phyloP scores from a whole-genome alignment of 2,329 filamentous ascomycete species.

The Orbilia oligospora region DNA sequence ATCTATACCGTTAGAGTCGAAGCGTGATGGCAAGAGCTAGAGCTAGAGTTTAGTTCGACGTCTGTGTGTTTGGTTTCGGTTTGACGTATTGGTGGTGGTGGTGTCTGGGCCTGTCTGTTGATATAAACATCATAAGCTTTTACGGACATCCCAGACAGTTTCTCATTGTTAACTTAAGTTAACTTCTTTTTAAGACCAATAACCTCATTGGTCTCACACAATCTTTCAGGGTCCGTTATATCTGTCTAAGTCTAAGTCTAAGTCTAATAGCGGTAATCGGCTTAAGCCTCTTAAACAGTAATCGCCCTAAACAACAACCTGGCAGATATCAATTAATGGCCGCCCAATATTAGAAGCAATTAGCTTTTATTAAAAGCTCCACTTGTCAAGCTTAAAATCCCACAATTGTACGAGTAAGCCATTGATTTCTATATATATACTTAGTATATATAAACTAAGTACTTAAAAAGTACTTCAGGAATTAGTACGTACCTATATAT shows the following conservation, averaged over 20 bases:
- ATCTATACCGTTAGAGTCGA: slow-evolving; percentile 30
- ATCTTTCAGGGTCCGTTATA: slow-evolving; percentile 15
- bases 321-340: neutral
- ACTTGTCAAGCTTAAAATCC: slow-evolving; percentile 30
- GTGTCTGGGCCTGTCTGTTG: neutral
- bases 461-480: no score
- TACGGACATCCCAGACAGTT: slow-evolving; percentile 11
- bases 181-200: no score
- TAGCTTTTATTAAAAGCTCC: slow-evolving; percentile 5
- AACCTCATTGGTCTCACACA: slow-evolving; percentile 19
- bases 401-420: slow-evolving; percentile 13
- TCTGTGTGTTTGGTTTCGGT: slow-evolving; percentile 25
- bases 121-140: slow-evolving; percentile 35
- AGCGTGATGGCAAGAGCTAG: slow-evolving; percentile 31
- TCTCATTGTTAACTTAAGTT: slow-evolving; percentile 2
- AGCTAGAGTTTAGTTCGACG: slow-evolving; percentile 30
- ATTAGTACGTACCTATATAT: neutral
- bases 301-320: slow-evolving; percentile 2
- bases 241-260: no score
- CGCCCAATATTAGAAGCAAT: slow-evolving; percentile 34
- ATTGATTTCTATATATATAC: slow-evolving; percentile 9
- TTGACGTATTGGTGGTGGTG: slow-evolving; percentile 29
- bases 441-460: neutral
- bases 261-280: slow-evolving; percentile 23
- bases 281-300: slow-evolving; percentile 20